Evolutionary conservation across 179 eudicot species (phyloP).

Genomic region (Heliamphora pulchella): DNA sequence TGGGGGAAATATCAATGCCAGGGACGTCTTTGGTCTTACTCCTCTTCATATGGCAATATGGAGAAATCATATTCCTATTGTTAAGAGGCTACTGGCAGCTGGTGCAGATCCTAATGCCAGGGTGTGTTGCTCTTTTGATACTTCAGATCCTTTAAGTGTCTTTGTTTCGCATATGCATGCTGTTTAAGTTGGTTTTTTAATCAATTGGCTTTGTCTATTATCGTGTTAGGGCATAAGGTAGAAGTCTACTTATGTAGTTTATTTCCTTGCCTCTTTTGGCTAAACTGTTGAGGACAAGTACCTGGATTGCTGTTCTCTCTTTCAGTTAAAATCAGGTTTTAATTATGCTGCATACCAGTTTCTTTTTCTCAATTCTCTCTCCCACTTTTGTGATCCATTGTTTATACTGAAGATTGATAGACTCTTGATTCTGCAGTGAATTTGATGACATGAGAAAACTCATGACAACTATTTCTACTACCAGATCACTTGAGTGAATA

Average conservation of each 20-base stretch:
- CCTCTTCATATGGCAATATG: slow-evolving; percentile 93
- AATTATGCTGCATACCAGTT: not conserved
- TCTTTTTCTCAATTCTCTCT: not conserved
- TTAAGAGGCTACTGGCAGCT: slow-evolving; percentile 87
- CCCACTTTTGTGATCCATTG: not conserved
- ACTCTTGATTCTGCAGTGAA: slow-evolving; percentile 1
- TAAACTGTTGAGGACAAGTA: not conserved
- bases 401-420: not conserved
- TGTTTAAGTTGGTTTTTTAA: slow-evolving; percentile 14
- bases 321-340: slow-evolving; percentile 5
- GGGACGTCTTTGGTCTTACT: slow-evolving; percentile 78
- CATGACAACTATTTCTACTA: not conserved
- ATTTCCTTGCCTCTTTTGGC: not conserved
- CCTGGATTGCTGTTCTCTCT: not conserved
- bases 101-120: slow-evolving; percentile 97
- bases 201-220: not conserved
- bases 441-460: not conserved
- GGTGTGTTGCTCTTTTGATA: slow-evolving; percentile 46
- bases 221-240: not conserved
- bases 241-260: not conserved
- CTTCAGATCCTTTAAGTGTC: slow-evolving; percentile 7
- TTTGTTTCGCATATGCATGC: slow-evolving; percentile 10
- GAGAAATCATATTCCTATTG: slow-evolving; percentile 93
- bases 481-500: not conserved
- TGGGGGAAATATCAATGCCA: slow-evolving; percentile 76